Conservation (phyloP, 306 rosid genomes). For the Prunus mongolica region DNA sequence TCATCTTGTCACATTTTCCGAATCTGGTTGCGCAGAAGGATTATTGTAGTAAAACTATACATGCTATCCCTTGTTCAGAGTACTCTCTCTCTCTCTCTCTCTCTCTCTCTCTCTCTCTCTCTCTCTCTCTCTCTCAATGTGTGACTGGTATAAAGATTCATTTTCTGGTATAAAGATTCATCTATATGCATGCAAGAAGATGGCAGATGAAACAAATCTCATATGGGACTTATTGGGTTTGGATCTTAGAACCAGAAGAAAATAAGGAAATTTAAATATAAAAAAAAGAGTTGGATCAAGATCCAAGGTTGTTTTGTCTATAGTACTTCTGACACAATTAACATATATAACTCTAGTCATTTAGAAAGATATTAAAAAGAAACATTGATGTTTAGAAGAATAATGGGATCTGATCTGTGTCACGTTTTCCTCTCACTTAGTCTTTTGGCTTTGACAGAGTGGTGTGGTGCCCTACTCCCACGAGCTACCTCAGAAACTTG, state of each 20-base stretch:
- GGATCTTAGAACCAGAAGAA: constrained; percentile 1
- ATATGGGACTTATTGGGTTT: not conserved
- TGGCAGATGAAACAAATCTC: not conserved
- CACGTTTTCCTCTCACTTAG: not conserved
- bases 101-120: not conserved
- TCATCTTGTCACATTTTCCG: constrained; percentile 1
- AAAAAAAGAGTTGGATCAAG: not conserved
- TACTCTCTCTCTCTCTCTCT: not conserved
- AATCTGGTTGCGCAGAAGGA: constrained; percentile 5
- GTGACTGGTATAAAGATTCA: not conserved
- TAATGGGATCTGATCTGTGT: constrained; percentile 1
- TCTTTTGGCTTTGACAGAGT: not conserved
- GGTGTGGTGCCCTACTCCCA: not conserved
- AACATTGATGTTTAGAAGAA: not conserved
- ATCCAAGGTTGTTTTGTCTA: not conserved
- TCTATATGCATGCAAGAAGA: not conserved
- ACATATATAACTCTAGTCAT: not conserved
- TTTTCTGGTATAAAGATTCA: not conserved
- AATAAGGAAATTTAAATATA: not conserved
- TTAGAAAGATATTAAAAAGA: not conserved
- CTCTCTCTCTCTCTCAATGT: not conserved
- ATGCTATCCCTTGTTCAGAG: not conserved
- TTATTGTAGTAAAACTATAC: not conserved
- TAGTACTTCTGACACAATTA: not conserved
- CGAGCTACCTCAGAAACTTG: constrained; percentile 6